These are phyloP conservation scores for Cladosporium sp. DNA, from an alignment of 2,329 filamentous ascomycete species.

Conservation along the genomic window DNA sequence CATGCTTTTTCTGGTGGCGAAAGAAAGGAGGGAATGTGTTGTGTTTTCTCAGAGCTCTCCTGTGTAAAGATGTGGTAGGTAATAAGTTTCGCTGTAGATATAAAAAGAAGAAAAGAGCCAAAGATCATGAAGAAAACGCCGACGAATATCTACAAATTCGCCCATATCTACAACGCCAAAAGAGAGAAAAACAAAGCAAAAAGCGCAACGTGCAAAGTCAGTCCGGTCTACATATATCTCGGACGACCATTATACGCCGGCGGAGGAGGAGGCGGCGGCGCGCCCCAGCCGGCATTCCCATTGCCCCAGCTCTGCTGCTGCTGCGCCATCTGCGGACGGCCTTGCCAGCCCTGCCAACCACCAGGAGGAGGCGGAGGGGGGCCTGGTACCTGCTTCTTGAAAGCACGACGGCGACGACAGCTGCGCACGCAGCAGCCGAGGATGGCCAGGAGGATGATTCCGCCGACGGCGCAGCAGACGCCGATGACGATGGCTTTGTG, in stretches of 20 bases:
- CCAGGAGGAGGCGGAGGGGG: constrained; percentile 25
- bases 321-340: constrained; percentile 14
- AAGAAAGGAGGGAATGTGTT: too few species aligned
- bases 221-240: constrained; percentile 1
- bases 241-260: constrained; percentile 1
- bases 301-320: constrained; percentile 12
- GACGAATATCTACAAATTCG: background rate
- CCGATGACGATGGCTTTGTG: constrained; percentile 83
- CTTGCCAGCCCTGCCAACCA: constrained; percentile 33
- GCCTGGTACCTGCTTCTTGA: constrained; percentile 16
- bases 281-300: background rate
- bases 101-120: background rate
- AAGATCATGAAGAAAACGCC: background rate
- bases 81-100: too few species aligned
- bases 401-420: constrained; percentile 36
- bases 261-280: constrained; percentile 4
- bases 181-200: background rate
- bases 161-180: constrained; percentile 7
- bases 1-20: too few species aligned
- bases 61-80: background rate
- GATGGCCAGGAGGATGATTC: constrained; percentile 65
- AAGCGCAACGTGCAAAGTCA: background rate
- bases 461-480: constrained; percentile 66
- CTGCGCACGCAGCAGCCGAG: constrained; percentile 62
- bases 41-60: background rate